Base-by-base conservation (phyloP, 768 basidiomycete species). In the Gymnopilus junonius region DNA sequence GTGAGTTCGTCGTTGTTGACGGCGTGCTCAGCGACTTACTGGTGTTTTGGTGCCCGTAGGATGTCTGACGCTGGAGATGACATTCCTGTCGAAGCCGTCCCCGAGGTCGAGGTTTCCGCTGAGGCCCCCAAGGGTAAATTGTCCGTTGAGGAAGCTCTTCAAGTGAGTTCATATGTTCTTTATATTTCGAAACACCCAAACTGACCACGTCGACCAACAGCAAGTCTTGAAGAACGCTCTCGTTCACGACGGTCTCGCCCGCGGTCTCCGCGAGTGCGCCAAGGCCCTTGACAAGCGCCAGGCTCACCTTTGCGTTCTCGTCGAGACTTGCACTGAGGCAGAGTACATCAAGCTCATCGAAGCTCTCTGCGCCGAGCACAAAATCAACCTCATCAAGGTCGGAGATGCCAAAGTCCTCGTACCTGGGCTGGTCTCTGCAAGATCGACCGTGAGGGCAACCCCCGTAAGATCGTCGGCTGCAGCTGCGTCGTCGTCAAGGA, bases 281-380 rank as follows among this genome's bases (percentile, higher is more conserved):
- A 99, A 99, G 85, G 94, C 97, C 64, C 86, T 99, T 69, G 97
- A 99, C 87, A 97, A 95, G 84, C 91, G 95, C 72, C 94, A 96
- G 85, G 97, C 96, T 60, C 97, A 99, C 79, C 85, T 99, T 51
- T 99, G 97, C 81, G 96, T 99, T 65, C 91, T 99, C 73, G 96
- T 98, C 76, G 97, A 99, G 88, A 95, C 95, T 61, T 97, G 95
- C 86, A 95, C 93, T 57, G 97, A 99, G 83, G 93, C 96, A 69
- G 97, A 98, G 82, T 99, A 99, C 87, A 93, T 97, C 88, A 99
- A 98, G 85, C 94, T 99, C 83, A 97, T 99, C 70, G 96, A 98
- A 83, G 97, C 97, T 55, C 94, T 99, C 75, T 99, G 97, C 77
- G 92, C 94, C 66, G 95, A 97, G 83, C 96, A 99, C 89, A 97